Conservation (phyloP, 2,329 filamentous ascomycete species). For the Chaetoscypha palmicola region DNA sequence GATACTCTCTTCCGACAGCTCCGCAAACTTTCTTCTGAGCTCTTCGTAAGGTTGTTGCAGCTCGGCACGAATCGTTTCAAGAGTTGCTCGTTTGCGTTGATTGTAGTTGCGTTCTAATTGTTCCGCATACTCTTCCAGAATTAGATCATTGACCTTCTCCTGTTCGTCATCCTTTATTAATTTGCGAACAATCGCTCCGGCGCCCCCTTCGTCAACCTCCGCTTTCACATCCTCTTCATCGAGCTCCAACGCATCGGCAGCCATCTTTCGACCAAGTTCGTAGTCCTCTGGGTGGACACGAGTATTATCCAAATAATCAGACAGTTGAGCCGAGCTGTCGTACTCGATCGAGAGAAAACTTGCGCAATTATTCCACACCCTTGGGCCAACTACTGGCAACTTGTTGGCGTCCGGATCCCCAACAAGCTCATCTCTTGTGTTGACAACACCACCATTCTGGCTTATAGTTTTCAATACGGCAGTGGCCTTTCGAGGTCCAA, state of each 20-base stretch:
- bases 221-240: conserved; percentile 98
- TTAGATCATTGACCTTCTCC: conserved; percentile 91
- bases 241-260: conserved; percentile 88
- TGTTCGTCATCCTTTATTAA: conserved; percentile 92
- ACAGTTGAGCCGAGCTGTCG: conserved; percentile 70
- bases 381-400: conserved; percentile 73
- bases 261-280: conserved; percentile 96
- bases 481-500: conserved; percentile 86
- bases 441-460: conserved; percentile 78
- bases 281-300: conserved; percentile 98
- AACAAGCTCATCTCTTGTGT: conserved; percentile 78
- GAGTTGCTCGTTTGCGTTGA: conserved; percentile 87
- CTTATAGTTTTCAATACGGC: conserved; percentile 84
- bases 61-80: conserved; percentile 94
- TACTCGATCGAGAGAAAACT: conserved; percentile 91
- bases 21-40: conserved; percentile 70
- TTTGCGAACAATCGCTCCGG: conserved; percentile 85
- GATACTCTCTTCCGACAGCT: conserved; percentile 66
- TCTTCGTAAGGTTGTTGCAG: conserved; percentile 92
- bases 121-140: conserved; percentile 93
- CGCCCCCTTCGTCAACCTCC: conserved; percentile 82
- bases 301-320: conserved; percentile 93
- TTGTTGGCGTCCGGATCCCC: conserved; percentile 78
- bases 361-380: conserved; percentile 94
- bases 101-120: conserved; percentile 90